Base-by-base conservation (phyloP, 1,139 yeast genomes). In the Geotrichum siamense region DNA sequence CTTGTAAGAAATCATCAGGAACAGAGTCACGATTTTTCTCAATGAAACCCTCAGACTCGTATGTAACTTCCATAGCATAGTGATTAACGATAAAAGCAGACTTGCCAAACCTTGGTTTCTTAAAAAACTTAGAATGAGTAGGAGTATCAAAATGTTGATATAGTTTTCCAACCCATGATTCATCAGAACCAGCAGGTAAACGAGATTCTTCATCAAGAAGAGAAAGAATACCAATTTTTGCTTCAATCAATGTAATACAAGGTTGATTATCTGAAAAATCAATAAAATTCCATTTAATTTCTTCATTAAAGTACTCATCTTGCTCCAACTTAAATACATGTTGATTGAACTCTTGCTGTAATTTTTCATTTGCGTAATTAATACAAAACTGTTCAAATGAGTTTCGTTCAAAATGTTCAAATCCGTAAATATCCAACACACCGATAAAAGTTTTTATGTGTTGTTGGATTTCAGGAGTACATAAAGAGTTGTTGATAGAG, bases 201-300 rank as follows among this genome's bases (percentile, higher is more conserved):
- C 97, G 77, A 17, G 96, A 82, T 67, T 91, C 98, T 71, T 91
- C 98, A 62, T 91, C 98, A 52, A 91, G 73, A 51, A 91, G 72
- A 0, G 96, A 78, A 53, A 91, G 70, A 48, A 91, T 79, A 63
- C 98, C 98, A 53, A 87, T 66, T 63, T 81, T 83, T 59, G 81
- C 82, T 68, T 91, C 99, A 58, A 91, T 91, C 55, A 91, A 74
- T 55, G 82, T 82, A 59, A 93, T 93, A 69, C 98, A 91, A 5
- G 97, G 97, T 68, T 91, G 97, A 63, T 93, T 93, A 63, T 91
- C 99, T 47, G 93, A 79, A 60, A 89, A 91, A 58, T 91, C 97
- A 56, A 91, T 91, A 61, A 91, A 91, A 13, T 93, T 82, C 97
- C 98, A 91, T 64, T 89, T 93, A 52, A 91, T 89, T 58, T 89